Evolutionary conservation across 176 grass and related monocot genomes (phyloP).

Genomic region (Oropetium thomaeum): DNA sequence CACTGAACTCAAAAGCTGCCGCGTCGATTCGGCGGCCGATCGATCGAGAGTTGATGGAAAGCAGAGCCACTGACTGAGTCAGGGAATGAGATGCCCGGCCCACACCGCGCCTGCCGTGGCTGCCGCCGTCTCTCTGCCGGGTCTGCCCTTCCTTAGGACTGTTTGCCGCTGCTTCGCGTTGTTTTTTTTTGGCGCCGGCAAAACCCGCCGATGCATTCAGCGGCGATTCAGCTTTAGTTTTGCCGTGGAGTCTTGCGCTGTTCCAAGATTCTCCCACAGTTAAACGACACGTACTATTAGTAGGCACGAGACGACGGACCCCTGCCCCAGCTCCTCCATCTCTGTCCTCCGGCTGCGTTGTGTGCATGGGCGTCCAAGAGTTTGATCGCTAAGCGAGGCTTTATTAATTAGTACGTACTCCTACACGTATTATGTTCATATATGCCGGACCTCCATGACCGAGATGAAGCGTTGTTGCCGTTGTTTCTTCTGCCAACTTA

Average conservation of each 20-base stretch:
- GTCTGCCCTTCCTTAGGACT: not conserved
- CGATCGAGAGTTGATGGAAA: not conserved
- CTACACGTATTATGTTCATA: no score
- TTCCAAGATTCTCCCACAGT: slow-evolving; percentile 29
- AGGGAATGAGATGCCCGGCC: no score
- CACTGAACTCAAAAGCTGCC: not conserved
- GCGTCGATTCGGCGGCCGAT: no score
- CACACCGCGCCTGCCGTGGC: no score
- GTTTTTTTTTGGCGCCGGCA: not conserved
- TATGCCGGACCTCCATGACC: no score
- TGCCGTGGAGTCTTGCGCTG: not conserved
- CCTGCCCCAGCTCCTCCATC: no score
- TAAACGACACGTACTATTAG: not conserved
- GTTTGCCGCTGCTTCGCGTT: not conserved
- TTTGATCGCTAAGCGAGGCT: no score
- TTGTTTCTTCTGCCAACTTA: slow-evolving; percentile 9
- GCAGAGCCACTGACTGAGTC: not conserved
- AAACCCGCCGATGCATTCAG: no score
- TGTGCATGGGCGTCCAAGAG: not conserved
- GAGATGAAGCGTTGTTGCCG: no score
- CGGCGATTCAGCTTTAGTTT: not conserved
- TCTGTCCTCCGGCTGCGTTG: not conserved
- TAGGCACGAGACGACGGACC: not conserved
- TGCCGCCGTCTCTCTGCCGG: no score
- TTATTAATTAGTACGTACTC: no score